A percentile compares a stretch with the other conserved stretches of the same genome.
phyloP scores from a whole-genome alignment of 805 yeast genomes.

The Nakazawaea pomicola region DNA sequence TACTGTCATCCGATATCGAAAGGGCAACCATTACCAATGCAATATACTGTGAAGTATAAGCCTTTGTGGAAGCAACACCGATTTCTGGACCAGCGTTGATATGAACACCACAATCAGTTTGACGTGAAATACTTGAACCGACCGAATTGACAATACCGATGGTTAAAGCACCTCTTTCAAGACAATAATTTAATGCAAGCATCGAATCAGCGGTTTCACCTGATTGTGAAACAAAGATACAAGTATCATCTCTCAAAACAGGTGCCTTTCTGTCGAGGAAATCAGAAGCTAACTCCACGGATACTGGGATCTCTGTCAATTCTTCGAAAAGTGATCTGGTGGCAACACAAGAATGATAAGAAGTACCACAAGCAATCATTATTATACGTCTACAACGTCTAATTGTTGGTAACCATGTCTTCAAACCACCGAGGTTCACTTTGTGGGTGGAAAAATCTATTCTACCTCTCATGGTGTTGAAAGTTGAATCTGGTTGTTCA shows the following conservation, averaged over 20 bases:
- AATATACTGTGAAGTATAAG: constrained; percentile 96
- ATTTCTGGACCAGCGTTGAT: constrained; percentile 99
- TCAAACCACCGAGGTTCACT: constrained; percentile 87
- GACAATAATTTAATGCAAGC: constrained; percentile 90
- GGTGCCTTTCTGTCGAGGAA: constrained; percentile 93
- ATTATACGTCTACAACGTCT: constrained; percentile 92
- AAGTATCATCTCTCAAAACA: constrained; percentile 97
- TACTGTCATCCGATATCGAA: constrained; percentile 87
- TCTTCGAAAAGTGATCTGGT: constrained; percentile 96
- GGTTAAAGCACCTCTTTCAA: constrained; percentile 94
- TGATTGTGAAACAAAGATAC: constrained; percentile 95
- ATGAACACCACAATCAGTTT: constrained; percentile 98
- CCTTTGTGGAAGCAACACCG: constrained; percentile 98
- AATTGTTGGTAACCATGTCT: constrained; percentile 77
- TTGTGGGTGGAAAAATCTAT: constrained; percentile 78
- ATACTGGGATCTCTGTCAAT: constrained; percentile 88
- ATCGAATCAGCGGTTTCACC: constrained; percentile 99
- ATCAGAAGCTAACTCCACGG: constrained; percentile 91
- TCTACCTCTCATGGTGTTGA: constrained; percentile 99
- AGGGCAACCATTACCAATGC: constrained; percentile 96
- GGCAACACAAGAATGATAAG: constrained; percentile 97
- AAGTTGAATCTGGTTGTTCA: constrained; percentile 97
- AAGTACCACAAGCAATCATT: constrained; percentile 99
- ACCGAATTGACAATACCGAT: constrained; percentile 97
- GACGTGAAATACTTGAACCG: constrained; percentile 95